These are phyloP conservation scores for Hypomontagnella monticulosa DNA, from an alignment of 495 filamentous ascomycete species.

Conservation along the genomic window DNA sequence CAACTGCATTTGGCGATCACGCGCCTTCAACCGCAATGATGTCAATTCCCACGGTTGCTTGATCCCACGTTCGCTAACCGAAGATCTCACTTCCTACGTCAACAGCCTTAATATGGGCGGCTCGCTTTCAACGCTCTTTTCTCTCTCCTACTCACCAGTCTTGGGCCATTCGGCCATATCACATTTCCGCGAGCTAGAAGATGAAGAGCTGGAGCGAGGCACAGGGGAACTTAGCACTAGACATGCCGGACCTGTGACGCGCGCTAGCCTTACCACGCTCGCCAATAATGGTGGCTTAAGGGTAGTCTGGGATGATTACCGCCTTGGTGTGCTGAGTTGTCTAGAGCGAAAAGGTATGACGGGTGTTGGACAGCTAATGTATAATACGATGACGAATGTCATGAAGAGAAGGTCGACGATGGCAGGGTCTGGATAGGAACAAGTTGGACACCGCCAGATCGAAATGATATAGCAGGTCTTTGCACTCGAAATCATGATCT, in stretches of 20 bases:
- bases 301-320: constrained; percentile 78
- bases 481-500: neutral
- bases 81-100: constrained; percentile 59
- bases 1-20: constrained; percentile 84
- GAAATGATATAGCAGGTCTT: no score
- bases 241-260: constrained; percentile 81
- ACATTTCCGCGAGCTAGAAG: constrained; percentile 74
- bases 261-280: constrained; percentile 68
- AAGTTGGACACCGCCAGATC: no score
- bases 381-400: constrained; percentile 82
- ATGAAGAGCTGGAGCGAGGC: constrained; percentile 51
- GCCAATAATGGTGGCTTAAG: constrained; percentile 74
- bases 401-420: constrained; percentile 51
- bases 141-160: constrained; percentile 72
- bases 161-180: constrained; percentile 73
- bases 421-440: constrained; percentile 6
- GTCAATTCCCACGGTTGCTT: constrained; percentile 77
- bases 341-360: constrained; percentile 70
- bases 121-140: constrained; percentile 68
- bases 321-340: constrained; percentile 75
- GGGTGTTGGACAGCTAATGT: constrained; percentile 79
- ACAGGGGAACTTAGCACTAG: constrained; percentile 54
- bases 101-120: constrained; percentile 52
- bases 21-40: constrained; percentile 74
- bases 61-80: constrained; percentile 60